Evolutionary conservation across 805 yeast genomes (phyloP).

Genomic region (Cyberlindnera veronae): DNA sequence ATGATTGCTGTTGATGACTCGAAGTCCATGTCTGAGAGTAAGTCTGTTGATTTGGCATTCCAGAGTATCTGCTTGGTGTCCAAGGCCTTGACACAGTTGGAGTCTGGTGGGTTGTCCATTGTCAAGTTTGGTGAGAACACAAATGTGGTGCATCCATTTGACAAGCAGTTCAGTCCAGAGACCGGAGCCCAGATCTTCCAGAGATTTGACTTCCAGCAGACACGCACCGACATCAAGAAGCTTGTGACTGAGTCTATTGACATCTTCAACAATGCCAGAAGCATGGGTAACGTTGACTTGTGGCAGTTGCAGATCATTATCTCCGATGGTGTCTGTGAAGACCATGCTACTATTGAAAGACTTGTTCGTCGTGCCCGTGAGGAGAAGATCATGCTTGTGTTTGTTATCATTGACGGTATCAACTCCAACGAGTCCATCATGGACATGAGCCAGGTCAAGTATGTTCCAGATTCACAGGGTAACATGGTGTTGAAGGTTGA

Average conservation of each 20-base stretch:
- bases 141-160: conserved; percentile 84
- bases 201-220: conserved; percentile 88
- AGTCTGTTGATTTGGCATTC: conserved; percentile 87
- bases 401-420: conserved; percentile 90
- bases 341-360: conserved; percentile 77
- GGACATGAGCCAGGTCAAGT: conserved; percentile 92
- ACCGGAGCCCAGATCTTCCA: conserved; percentile 82
- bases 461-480: conserved; percentile 68
- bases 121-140: conserved; percentile 87
- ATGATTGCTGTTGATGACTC: conserved; percentile 98
- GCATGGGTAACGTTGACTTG: conserved; percentile 52
- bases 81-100: conserved; percentile 89
- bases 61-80: conserved; percentile 92
- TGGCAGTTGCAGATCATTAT: conserved; percentile 94
- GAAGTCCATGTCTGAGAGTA: conserved; percentile 93
- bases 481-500: conserved; percentile 70
- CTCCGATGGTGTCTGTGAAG: conserved; percentile 97
- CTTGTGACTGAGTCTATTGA: conserved; percentile 70
- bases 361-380: conserved; percentile 91
- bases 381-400: conserved; percentile 89
- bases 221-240: conserved; percentile 76
- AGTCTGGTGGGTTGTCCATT: conserved; percentile 88
- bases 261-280: conserved; percentile 58
- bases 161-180: conserved; percentile 76
- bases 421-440: conserved; percentile 79